Conservation (phyloP, 768 basidiomycete species). For the Russula emetica region DNA sequence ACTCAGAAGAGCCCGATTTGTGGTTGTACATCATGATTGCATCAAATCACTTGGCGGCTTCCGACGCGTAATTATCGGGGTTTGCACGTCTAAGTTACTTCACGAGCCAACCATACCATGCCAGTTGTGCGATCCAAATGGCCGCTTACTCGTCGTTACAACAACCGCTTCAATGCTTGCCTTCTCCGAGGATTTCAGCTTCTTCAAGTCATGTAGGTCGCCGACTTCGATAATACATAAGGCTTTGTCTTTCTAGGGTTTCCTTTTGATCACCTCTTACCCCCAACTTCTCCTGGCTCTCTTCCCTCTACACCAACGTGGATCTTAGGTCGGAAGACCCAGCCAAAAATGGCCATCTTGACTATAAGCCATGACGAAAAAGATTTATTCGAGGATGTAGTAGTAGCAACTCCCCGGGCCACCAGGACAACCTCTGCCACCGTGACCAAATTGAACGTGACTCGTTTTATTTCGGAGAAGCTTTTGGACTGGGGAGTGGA, state of each 20-base stretch:
- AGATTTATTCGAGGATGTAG: background rate
- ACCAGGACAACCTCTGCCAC: background rate
- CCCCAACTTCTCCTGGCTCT: background rate
- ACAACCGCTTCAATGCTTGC: no score
- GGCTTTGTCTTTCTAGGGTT: no score
- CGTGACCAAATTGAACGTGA: no score
- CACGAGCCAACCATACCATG: no score
- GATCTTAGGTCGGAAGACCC: background rate
- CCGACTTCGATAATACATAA: background rate
- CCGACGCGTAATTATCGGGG: no score
- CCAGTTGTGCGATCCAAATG: no score
- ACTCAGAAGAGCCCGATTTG: no score
- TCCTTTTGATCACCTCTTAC: background rate
- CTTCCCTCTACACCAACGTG: no score
- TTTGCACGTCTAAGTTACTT: no score
- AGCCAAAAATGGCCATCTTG: background rate
- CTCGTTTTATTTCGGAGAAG: background rate
- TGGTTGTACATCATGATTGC: no score
- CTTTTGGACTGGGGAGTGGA: slow-evolving; percentile 30
- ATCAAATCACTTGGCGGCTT: no score
- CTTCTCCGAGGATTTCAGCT: background rate
- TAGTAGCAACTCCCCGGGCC: background rate
- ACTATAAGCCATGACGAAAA: background rate
- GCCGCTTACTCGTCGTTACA: no score
- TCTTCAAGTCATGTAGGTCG: background rate